These are phyloP conservation scores for Candida andamanensis DNA, from an alignment of 805 yeast species.

Conservation along the genomic window DNA sequence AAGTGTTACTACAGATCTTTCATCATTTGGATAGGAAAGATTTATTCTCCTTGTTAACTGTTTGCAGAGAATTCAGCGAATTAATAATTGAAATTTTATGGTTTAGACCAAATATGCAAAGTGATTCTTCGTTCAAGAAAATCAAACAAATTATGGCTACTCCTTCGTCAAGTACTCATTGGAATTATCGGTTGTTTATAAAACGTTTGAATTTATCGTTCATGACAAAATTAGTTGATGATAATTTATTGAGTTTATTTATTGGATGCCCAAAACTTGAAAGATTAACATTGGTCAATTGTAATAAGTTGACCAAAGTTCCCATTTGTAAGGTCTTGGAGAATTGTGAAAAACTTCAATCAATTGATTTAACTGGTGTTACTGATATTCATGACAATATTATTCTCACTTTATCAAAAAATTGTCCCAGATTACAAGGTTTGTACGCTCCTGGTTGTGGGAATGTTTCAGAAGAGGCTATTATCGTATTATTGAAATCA, in stretches of 20 bases:
- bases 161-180: slow-evolving; percentile 46
- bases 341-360: slow-evolving; percentile 68
- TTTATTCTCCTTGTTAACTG: slow-evolving; percentile 57
- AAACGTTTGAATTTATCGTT: slow-evolving; percentile 76
- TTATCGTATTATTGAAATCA: slow-evolving; percentile 49
- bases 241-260: slow-evolving; percentile 55
- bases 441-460: slow-evolving; percentile 84
- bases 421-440: slow-evolving; percentile 80
- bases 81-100: slow-evolving; percentile 75
- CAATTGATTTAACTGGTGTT: slow-evolving; percentile 84
- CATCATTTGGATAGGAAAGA: slow-evolving; percentile 62
- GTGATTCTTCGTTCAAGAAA: slow-evolving; percentile 43
- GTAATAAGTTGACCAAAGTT: slow-evolving; percentile 55
- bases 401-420: slow-evolving; percentile 57
- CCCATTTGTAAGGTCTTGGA: slow-evolving; percentile 60
- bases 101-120: slow-evolving; percentile 76
- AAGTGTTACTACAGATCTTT: slow-evolving; percentile 59
- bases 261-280: slow-evolving; percentile 73
- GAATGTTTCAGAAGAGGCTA: slow-evolving; percentile 60
- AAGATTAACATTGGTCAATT: slow-evolving; percentile 79
- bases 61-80: slow-evolving; percentile 77
- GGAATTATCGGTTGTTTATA: slow-evolving; percentile 65
- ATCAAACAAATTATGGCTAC: slow-evolving; percentile 52
- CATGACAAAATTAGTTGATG: slow-evolving; percentile 63
- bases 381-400: slow-evolving; percentile 60